Percentiles rank a stretch among this genome's conserved stretches.
These are phyloP conservation scores for Cladophialophora carrionii DNA, from an alignment of 2,329 filamentous ascomycete genomes.

Conservation along the genomic window DNA sequence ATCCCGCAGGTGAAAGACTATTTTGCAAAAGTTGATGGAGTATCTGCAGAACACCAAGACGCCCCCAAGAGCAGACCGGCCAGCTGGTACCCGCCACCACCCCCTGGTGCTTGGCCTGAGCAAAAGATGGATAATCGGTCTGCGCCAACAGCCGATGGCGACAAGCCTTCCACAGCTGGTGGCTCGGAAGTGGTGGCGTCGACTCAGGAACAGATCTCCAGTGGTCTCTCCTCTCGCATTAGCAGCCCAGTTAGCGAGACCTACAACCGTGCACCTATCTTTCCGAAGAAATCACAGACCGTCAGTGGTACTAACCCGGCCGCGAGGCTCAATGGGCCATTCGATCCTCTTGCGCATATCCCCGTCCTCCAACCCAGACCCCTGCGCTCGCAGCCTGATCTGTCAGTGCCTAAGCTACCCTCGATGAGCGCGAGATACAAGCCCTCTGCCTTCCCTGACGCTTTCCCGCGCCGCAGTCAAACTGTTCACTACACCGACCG, in stretches of 20 bases:
- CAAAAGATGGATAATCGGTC: constrained; percentile 23
- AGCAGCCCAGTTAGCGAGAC: constrained; percentile 10
- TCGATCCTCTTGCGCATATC: constrained; percentile 36
- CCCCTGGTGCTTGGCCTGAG: constrained; percentile 26
- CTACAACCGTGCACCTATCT: constrained; percentile 11
- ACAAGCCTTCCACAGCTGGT: background rate
- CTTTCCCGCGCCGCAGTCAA: constrained; percentile 21
- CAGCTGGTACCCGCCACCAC: constrained; percentile 36
- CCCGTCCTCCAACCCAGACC: constrained; percentile 21
- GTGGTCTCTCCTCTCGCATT: constrained; percentile 12
- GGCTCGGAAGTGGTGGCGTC: background rate
- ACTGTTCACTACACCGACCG: constrained; percentile 31
- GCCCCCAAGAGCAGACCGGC: constrained; percentile 27
- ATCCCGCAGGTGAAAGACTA: background rate
- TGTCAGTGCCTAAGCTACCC: constrained; percentile 16
- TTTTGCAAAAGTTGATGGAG: background rate
- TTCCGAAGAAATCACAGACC: constrained; percentile 36
- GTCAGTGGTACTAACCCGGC: constrained; percentile 38
- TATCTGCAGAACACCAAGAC: constrained; percentile 22
- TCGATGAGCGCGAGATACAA: constrained; percentile 4
- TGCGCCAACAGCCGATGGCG: background rate
- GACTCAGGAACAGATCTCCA: background rate
- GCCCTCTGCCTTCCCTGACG: constrained; percentile 3
- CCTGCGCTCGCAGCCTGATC: constrained; percentile 25
- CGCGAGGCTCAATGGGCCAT: constrained; percentile 38